These are phyloP conservation scores for Cordyceps sp. DNA, from an alignment of 2,329 filamentous ascomycete species.

Conservation along the genomic window DNA sequence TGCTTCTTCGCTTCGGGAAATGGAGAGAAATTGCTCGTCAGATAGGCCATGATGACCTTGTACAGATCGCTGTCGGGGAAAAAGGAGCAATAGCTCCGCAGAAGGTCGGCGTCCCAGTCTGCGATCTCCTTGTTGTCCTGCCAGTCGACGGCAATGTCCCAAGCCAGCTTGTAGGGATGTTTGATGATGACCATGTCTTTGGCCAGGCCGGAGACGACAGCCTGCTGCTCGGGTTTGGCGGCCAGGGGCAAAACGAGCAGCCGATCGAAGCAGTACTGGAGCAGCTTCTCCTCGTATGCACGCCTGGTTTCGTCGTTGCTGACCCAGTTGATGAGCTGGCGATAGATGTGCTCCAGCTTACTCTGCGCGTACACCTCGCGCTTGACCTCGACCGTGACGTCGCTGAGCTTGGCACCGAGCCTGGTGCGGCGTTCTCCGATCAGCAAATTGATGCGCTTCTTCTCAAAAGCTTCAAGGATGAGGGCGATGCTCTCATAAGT, in stretches of 20 bases:
- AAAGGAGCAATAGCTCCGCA: conserved; percentile 65
- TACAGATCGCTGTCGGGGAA: conserved; percentile 75
- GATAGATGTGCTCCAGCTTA: conserved; percentile 65
- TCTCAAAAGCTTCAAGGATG: conserved; percentile 73
- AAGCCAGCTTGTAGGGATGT: conserved; percentile 75
- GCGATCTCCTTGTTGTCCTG: conserved; percentile 57
- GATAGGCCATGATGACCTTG: conserved; percentile 66
- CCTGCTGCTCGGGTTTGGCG: conserved; percentile 53
- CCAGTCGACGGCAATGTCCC: conserved; percentile 86
- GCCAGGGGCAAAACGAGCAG: conserved; percentile 49
- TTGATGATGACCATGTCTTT: conserved; percentile 94
- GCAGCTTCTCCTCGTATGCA: conserved; percentile 75
- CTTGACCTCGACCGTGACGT: conserved; percentile 78
- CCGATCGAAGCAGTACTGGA: conserved; percentile 65
- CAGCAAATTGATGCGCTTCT: conserved; percentile 72
- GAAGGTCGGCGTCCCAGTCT: conserved; percentile 62
- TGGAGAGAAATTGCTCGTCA: conserved; percentile 71
- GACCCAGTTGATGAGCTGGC: conserved; percentile 77
- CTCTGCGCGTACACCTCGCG: conserved; percentile 65
- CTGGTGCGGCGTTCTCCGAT: conserved; percentile 81
- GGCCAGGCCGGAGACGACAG: conserved; percentile 59
- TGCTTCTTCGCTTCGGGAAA: conserved; percentile 36
- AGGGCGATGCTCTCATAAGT: conserved; percentile 74
- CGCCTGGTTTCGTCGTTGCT: conserved; percentile 72
- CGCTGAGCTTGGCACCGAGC: conserved; percentile 65